Percentiles rank a stretch among this genome's conserved stretches.
Conservation (phyloP, 495 filamentous ascomycete genomes). For the Pyrenula massariospora region DNA sequence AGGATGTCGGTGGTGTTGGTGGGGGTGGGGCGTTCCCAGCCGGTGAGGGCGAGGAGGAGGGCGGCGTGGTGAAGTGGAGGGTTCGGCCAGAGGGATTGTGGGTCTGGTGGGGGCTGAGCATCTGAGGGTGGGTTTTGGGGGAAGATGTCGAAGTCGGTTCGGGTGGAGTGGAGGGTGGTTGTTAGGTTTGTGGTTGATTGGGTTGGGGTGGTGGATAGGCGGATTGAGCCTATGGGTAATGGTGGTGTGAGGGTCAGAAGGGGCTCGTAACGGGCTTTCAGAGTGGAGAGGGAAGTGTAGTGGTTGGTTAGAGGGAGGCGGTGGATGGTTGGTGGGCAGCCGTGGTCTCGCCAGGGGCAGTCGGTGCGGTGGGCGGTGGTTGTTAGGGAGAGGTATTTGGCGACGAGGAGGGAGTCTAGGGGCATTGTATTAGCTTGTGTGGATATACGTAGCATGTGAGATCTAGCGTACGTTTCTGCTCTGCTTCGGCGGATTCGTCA, state of each 20-base stretch:
- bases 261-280: constrained; percentile 51
- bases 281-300: constrained; percentile 37
- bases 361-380: constrained; percentile 65
- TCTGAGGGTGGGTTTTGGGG: background rate
- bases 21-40: background rate
- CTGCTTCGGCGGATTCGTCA: background rate
- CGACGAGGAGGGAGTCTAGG: constrained; percentile 48
- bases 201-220: constrained; percentile 8
- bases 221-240: constrained; percentile 20
- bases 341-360: constrained; percentile 76
- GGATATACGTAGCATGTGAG: background rate
- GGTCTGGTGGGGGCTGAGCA: background rate
- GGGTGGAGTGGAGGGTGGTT: background rate
- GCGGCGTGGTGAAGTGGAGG: constrained; percentile 25
- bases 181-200: background rate
- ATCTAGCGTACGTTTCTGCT: background rate
- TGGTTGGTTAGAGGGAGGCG: constrained; percentile 46
- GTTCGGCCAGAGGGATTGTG: constrained; percentile 5
- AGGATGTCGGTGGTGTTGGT: constrained; percentile 43
- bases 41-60: constrained; percentile 53
- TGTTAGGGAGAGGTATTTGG: constrained; percentile 61
- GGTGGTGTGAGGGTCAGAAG: constrained; percentile 17
- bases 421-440: background rate
- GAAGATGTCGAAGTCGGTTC: background rate
- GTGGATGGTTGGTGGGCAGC: constrained; percentile 50